Conservation (phyloP, 192 early-diverging fungal species). For the Entophlyctis helioformis region DNA sequence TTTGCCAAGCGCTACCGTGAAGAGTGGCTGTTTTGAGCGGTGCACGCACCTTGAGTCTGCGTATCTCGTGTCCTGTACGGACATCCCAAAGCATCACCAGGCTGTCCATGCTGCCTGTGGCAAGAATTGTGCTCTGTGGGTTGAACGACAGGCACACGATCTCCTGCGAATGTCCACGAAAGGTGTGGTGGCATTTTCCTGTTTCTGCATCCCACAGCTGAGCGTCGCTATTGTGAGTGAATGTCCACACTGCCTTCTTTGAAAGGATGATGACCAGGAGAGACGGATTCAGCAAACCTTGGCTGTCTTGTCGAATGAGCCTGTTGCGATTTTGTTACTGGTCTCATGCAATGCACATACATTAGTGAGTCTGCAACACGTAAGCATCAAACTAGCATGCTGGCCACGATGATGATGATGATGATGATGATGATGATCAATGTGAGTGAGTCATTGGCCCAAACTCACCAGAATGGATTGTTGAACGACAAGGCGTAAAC, state of each 20-base stretch:
- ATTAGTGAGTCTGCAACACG: too few relatives aligned
- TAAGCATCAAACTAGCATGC: neutral
- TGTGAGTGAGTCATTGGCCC: too few relatives aligned
- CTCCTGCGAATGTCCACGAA: conserved; percentile 32
- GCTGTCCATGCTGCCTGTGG: conserved; percentile 36
- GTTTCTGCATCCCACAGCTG: conserved; percentile 32
- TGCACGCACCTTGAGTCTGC: conserved; percentile 20
- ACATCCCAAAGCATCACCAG: conserved; percentile 37
- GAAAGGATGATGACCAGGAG: too few relatives aligned
- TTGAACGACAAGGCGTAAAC: conserved; percentile 36
- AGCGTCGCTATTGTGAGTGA: too few relatives aligned
- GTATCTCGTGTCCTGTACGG: conserved; percentile 23
- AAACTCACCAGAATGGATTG: conserved; percentile 29
- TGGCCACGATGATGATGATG: too few relatives aligned
- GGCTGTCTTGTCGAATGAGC: conserved; percentile 39
- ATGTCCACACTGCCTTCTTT: too few relatives aligned
- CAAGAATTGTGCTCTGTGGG: conserved; percentile 18
- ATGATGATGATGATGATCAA: too few relatives aligned
- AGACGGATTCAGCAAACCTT: conserved; percentile 11
- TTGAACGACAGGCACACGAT: conserved; percentile 32
- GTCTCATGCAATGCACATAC: neutral
- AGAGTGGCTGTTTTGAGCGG: neutral
- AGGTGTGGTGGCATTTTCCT: conserved; percentile 29
- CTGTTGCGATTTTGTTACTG: conserved; percentile 35
- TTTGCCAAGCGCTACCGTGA: neutral